A percentile compares a stretch with the other conserved stretches of the same genome.
Evolutionary conservation across 2,329 filamentous ascomycete species (phyloP).

Genomic region (Diplodia intermedia): DNA sequence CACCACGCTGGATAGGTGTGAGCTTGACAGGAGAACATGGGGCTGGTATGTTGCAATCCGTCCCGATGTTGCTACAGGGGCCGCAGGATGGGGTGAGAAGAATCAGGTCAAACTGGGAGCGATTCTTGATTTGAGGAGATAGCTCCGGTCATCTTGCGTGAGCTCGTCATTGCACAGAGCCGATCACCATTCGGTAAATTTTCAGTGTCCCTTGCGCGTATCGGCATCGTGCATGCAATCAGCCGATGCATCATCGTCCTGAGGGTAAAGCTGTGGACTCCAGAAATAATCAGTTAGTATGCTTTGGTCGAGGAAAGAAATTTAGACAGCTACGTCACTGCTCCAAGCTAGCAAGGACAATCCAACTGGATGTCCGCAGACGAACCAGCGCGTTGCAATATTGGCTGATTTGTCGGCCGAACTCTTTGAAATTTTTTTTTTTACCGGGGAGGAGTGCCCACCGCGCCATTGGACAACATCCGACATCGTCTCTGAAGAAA

Average conservation of each 20-base stretch:
- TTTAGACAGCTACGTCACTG: constrained; percentile 5
- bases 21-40: constrained; percentile 80
- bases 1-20: constrained; percentile 64
- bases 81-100: constrained; percentile 84
- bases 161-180: constrained; percentile 20
- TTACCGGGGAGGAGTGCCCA: no score
- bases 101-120: constrained; percentile 70
- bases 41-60: constrained; percentile 79
- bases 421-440: not conserved
- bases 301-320: not conserved
- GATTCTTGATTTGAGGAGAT: constrained; percentile 54
- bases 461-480: not conserved
- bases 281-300: not conserved
- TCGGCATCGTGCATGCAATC: not conserved
- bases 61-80: constrained; percentile 76
- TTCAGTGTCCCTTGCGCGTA: not conserved
- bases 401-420: constrained; percentile 3
- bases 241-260: not conserved
- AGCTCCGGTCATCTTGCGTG: constrained; percentile 1
- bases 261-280: not conserved
- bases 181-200: constrained; percentile 4
- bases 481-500: constrained; percentile 15
- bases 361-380: not conserved
- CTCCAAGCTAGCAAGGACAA: not conserved
- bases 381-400: not conserved